phyloP scores from a whole-genome alignment of 306 rosid genomes.

The Fagus crenata region DNA sequence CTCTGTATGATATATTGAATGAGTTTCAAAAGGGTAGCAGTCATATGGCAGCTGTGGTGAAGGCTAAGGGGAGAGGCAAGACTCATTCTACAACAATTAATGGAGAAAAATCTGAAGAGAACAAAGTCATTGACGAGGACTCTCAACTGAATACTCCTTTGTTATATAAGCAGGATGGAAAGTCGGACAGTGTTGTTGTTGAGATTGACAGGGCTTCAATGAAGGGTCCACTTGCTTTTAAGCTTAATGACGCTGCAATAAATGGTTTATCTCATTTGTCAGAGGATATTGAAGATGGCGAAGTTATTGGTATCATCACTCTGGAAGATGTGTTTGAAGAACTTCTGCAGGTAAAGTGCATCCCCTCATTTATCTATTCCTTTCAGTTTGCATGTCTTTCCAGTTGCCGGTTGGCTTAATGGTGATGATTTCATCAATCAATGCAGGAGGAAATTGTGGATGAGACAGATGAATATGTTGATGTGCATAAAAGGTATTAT shows the following conservation, averaged over 20 bases:
- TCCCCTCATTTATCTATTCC: slow-evolving; percentile 17
- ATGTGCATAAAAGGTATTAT: slow-evolving; percentile 86
- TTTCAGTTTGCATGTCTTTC: slow-evolving; percentile 12
- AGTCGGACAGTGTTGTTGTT: slow-evolving; percentile 48
- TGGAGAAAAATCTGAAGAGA: slow-evolving; percentile 51
- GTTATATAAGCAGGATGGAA: slow-evolving; percentile 49
- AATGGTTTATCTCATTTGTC: slow-evolving; percentile 38
- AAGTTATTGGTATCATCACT: slow-evolving; percentile 94
- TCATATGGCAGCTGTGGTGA: slow-evolving; percentile 99
- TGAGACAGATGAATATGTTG: slow-evolving; percentile 95
- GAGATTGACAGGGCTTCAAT: slow-evolving; percentile 65
- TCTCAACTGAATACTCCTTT: slow-evolving; percentile 69
- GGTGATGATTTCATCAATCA: slow-evolving; percentile 23
- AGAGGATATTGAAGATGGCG: slow-evolving; percentile 83
- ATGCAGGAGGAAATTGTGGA: slow-evolving; percentile 96
- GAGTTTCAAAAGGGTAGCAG: slow-evolving; percentile 98
- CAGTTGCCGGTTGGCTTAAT: not conserved
- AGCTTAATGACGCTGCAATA: slow-evolving; percentile 37
- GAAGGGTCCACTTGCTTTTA: slow-evolving; percentile 37
- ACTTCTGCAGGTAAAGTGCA: slow-evolving; percentile 78
- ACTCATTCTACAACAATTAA: slow-evolving; percentile 37
- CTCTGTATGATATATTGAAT: slow-evolving; percentile 90
- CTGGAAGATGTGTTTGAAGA: slow-evolving; percentile 98
- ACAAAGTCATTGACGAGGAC: slow-evolving; percentile 29
- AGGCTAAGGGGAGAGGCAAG: slow-evolving; percentile 58